Conservation (phyloP, 2,329 filamentous ascomycete species). For the Colletotrichum tabaci region DNA sequence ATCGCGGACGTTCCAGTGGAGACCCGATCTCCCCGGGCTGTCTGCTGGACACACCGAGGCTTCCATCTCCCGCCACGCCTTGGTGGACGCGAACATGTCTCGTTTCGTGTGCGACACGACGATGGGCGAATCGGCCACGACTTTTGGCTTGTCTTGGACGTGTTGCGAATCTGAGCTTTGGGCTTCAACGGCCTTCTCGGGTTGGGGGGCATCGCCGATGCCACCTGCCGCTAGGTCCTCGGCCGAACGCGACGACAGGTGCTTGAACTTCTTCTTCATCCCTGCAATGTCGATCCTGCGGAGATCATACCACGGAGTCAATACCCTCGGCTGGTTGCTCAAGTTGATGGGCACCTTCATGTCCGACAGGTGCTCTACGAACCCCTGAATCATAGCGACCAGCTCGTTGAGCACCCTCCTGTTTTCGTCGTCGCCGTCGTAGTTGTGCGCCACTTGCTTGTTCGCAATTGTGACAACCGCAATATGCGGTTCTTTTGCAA, state of each 20-base stretch:
- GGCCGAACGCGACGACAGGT: conserved; percentile 63
- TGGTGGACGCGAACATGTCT: conserved; percentile 33
- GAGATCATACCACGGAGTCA: conserved; percentile 77
- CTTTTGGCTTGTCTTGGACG: conserved; percentile 3
- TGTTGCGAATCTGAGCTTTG: conserved; percentile 20
- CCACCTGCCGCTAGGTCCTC: conserved; percentile 19
- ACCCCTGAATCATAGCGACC: conserved; percentile 78
- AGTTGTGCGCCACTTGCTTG: conserved; percentile 68
- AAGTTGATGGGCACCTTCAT: conserved; percentile 91
- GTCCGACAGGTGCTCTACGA: conserved; percentile 81
- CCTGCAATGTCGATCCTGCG: conserved; percentile 49
- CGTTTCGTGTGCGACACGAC: neutral
- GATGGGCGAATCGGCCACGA: neutral
- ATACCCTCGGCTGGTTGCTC: conserved; percentile 80
- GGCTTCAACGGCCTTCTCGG: conserved; percentile 1
- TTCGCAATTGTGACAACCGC: conserved; percentile 72
- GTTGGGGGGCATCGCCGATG: conserved; percentile 33
- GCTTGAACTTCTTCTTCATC: conserved; percentile 58
- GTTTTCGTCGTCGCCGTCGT: conserved; percentile 51
- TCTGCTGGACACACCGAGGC: conserved; percentile 72
- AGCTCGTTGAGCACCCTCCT: conserved; percentile 59
- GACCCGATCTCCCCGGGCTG: conserved; percentile 71
- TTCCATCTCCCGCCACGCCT: conserved; percentile 59
- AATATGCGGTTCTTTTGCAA: conserved; percentile 59
- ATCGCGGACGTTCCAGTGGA: conserved; percentile 74